Evolutionary conservation across 2,329 filamentous ascomycete species (phyloP), one percentile per base, ranked within the genome.

Genomic region (Neurospora sp.): DNA sequence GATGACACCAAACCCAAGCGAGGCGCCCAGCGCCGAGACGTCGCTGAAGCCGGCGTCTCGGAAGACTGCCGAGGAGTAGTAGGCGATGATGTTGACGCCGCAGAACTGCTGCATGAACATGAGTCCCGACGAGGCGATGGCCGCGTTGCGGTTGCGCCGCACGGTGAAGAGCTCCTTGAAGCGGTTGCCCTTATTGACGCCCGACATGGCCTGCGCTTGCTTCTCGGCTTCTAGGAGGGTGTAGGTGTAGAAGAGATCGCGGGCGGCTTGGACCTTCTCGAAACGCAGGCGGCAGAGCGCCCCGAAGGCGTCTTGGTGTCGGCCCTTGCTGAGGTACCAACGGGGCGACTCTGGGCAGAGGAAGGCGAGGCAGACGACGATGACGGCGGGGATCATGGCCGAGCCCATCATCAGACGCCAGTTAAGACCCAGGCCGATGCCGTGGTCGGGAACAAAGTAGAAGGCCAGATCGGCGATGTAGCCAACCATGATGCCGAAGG

Each of bases 371-470:
- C 76, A 78, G 75, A 85, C 86, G 66, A 88, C 85, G 41, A 88
- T 72, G 6, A 90, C 78, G 17, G 88, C 86, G 0, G 87, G 88
- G 15, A 90, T 81, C 77, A 90, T 85, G 10, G 90, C 88, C 2
- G 88, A 90, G 6, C 84, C 88, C 80, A 92, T 85, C 87, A 91
- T 91, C 52, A 91, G 80, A 36, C 89, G 85, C 89, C 90, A 92
- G 71, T 90, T 84, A 4, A 85, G 81, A 6, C 89, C 88, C 10
- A 77, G 73, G 46, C 80, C 78, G 68, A 91, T 86, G 4, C 82
- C 81, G 2, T 79, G 79, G 74, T 88, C 84, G 37, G 81, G 80
- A 8, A 85, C 86, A 68, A 85, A 79, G 76, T 86, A 89, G 76
- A 91, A 89, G 8, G 85, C 86, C 37, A 90, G 80, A 74, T 89